Evolutionary conservation across 192 early-diverging fungal genomes (phyloP).

Genomic region (Coemansia erecta): DNA sequence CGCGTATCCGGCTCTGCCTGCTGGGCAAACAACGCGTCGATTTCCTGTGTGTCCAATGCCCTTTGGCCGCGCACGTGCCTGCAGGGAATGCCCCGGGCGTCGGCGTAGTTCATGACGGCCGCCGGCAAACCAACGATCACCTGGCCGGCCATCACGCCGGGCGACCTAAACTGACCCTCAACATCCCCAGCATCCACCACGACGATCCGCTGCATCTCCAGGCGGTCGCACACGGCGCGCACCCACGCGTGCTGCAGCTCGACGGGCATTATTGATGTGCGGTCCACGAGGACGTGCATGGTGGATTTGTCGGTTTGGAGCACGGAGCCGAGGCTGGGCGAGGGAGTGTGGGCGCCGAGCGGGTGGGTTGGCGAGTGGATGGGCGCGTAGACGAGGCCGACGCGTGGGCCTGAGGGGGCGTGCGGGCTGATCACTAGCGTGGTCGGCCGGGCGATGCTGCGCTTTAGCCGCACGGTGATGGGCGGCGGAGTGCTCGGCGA

Average conservation of each 20-base stretch:
- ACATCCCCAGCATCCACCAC: slow-evolving; percentile 17
- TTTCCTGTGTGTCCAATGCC: background rate
- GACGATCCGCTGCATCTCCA: slow-evolving; percentile 24
- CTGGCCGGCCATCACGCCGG: slow-evolving; percentile 34
- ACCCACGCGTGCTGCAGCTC: slow-evolving; percentile 49
- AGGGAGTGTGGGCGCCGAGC: background rate
- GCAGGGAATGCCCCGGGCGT: slow-evolving; percentile 21
- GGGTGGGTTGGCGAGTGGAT: slow-evolving; percentile 1
- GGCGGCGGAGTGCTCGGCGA: background rate
- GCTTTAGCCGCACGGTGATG: slow-evolving; percentile 27
- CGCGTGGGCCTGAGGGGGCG: background rate
- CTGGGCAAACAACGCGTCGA: slow-evolving; percentile 29
- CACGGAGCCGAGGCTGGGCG: slow-evolving; percentile 23
- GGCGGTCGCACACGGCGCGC: slow-evolving; percentile 9
- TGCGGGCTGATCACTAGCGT: slow-evolving; percentile 37
- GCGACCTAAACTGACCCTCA: slow-evolving; percentile 23
- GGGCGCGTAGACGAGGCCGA: slow-evolving; percentile 38
- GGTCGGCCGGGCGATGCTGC: background rate
- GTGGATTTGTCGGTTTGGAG: slow-evolving; percentile 10
- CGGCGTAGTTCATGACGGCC: slow-evolving; percentile 41
- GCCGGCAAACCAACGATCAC: slow-evolving; percentile 37
- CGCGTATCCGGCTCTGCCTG: background rate
- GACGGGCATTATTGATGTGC: slow-evolving; percentile 6
- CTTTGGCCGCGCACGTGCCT: slow-evolving; percentile 17
- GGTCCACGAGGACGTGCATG: slow-evolving; percentile 23